Evolutionary conservation across 306 rosid genomes (phyloP).

Genomic region (Acacia melanoxylon): DNA sequence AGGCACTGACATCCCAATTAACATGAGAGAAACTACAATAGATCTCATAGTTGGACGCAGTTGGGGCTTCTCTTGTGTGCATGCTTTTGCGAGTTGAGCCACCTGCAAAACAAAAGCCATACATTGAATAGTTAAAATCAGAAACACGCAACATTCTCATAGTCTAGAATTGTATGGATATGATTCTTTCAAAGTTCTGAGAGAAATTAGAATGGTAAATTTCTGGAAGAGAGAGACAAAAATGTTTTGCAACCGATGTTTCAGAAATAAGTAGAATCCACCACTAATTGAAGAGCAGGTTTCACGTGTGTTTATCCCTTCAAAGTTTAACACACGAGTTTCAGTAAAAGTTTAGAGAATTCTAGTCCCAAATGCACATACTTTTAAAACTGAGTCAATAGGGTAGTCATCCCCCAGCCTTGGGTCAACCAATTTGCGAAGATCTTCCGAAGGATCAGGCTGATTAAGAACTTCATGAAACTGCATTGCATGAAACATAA

Average conservation of each 20-base stretch:
- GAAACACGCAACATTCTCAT: background rate
- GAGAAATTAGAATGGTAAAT: background rate
- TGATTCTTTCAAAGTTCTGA: too few relatives aligned
- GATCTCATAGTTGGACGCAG: conserved; percentile 1
- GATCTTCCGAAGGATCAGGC: background rate
- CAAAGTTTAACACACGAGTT: background rate
- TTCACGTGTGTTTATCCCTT: background rate
- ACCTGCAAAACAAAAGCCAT: background rate
- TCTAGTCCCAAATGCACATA: background rate
- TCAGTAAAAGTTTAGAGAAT: background rate
- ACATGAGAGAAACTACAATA: background rate
- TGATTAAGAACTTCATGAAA: background rate
- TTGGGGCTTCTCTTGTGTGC: background rate
- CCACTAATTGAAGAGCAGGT: background rate
- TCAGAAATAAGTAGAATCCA: background rate
- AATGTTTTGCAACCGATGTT: background rate
- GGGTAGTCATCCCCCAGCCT: background rate
- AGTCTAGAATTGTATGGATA: background rate
- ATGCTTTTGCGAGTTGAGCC: background rate
- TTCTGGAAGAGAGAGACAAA: background rate
- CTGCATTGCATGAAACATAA: background rate
- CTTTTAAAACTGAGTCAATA: background rate
- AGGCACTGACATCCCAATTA: background rate
- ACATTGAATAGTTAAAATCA: background rate
- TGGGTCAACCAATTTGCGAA: background rate